phyloP scores from a whole-genome alignment of 768 basidiomycete genomes.

The Boletus fagicola region DNA sequence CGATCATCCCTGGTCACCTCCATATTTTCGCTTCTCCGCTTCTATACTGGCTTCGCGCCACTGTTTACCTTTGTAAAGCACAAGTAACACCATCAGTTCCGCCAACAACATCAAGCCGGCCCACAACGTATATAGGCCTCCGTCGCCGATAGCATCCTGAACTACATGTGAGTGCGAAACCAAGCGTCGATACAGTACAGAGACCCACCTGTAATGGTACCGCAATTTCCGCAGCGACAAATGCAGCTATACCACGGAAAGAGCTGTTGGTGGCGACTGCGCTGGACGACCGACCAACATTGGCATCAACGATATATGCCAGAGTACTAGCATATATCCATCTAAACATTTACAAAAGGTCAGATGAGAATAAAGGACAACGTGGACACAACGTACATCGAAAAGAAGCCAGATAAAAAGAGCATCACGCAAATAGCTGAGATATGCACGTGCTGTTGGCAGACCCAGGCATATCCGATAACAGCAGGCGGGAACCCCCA shows the following conservation, averaged over 20 bases:
- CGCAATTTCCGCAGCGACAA: slow-evolving; percentile 70
- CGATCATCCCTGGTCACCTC: background rate
- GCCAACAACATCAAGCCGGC: slow-evolving; percentile 53
- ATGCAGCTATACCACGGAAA: slow-evolving; percentile 68
- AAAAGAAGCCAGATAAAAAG: slow-evolving; percentile 71
- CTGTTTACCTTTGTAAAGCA: slow-evolving; percentile 55
- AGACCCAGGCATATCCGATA: slow-evolving; percentile 77
- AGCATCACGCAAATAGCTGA: slow-evolving; percentile 71
- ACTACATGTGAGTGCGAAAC: background rate
- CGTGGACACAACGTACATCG: slow-evolving; percentile 49
- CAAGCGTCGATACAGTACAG: background rate
- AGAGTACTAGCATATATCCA: slow-evolving; percentile 70
- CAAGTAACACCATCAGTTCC: slow-evolving; percentile 55
- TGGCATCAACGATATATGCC: slow-evolving; percentile 87
- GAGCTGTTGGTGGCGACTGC: slow-evolving; percentile 76
- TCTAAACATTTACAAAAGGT: slow-evolving; percentile 28
- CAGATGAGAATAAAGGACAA: background rate
- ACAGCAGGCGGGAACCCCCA: slow-evolving; percentile 53
- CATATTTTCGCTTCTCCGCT: slow-evolving; percentile 33
- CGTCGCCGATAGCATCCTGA: slow-evolving; percentile 73
- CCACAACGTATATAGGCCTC: slow-evolving; percentile 75
- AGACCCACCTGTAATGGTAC: slow-evolving; percentile 60
- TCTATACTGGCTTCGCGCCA: slow-evolving; percentile 59
- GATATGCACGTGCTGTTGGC: slow-evolving; percentile 60
- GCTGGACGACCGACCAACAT: slow-evolving; percentile 73